Conservation (phyloP, 805 yeast genomes). For the Debaryomyces hansenii region DNA sequence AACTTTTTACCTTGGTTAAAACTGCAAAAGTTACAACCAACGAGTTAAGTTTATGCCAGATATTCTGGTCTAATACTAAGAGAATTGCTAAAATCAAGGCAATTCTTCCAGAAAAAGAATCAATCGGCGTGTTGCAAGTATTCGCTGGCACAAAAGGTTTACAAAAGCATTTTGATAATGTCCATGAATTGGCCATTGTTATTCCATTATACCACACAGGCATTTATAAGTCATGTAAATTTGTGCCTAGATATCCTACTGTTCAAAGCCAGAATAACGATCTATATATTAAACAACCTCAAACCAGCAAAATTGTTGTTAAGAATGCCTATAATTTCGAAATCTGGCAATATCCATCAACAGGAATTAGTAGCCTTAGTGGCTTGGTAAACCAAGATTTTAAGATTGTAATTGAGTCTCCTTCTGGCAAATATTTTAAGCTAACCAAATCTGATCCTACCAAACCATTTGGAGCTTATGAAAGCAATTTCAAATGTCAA, state of each 20-base stretch:
- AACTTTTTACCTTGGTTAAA: constrained; percentile 59
- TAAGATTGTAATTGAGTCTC: constrained; percentile 74
- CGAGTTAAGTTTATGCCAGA: constrained; percentile 71
- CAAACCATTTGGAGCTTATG: constrained; percentile 57
- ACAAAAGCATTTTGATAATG: constrained; percentile 55
- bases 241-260: constrained; percentile 72
- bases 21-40: constrained; percentile 48
- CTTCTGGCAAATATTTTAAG: constrained; percentile 75
- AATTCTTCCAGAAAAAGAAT: constrained; percentile 65
- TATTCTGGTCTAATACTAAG: constrained; percentile 61
- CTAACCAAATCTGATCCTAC: constrained; percentile 50
- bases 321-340: constrained; percentile 66
- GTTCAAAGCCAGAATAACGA: constrained; percentile 70
- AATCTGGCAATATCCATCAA: constrained; percentile 61
- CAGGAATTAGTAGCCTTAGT: constrained; percentile 41
- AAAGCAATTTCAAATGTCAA: constrained; percentile 55
- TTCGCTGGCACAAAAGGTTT: constrained; percentile 68
- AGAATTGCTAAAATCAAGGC: constrained; percentile 81
- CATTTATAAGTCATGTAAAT: constrained; percentile 56
- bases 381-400: constrained; percentile 41
- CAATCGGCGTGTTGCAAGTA: constrained; percentile 71
- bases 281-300: constrained; percentile 83
- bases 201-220: constrained; percentile 79
- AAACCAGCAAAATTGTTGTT: constrained; percentile 57
- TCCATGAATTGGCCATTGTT: constrained; percentile 69